phyloP scores from a whole-genome alignment of 2,329 filamentous ascomycete genomes.

The Elsinoe ampelina region DNA sequence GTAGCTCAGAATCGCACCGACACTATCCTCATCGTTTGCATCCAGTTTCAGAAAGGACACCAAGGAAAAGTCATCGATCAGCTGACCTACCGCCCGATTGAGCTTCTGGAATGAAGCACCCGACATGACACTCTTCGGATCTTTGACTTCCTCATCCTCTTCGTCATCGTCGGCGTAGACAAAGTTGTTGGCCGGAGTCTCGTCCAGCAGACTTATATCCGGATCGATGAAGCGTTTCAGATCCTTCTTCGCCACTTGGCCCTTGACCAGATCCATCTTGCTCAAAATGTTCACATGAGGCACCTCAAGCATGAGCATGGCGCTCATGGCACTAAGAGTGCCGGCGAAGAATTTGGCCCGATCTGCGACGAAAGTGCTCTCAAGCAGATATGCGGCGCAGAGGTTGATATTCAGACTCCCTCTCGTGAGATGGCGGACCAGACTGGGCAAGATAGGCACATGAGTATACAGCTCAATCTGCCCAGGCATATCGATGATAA shows the following conservation, averaged over 20 bases:
- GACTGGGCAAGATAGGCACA: slow-evolving; percentile 77
- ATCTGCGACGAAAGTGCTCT: slow-evolving; percentile 92
- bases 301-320: slow-evolving; percentile 97
- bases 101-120: slow-evolving; percentile 73
- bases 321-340: slow-evolving; percentile 91
- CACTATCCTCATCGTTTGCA: slow-evolving; percentile 83
- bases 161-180: slow-evolving; percentile 32
- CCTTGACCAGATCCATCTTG: slow-evolving; percentile 96
- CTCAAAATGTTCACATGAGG: slow-evolving; percentile 93
- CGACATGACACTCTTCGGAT: slow-evolving; percentile 63
- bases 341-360: slow-evolving; percentile 96
- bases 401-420: slow-evolving; percentile 82
- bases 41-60: slow-evolving; percentile 89
- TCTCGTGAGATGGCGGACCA: slow-evolving; percentile 72
- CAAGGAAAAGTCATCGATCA: slow-evolving; percentile 98
- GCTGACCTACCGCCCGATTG: slow-evolving; percentile 76
- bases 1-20: slow-evolving; percentile 74
- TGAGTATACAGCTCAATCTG: slow-evolving; percentile 99
- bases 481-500: slow-evolving; percentile 97
- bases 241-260: slow-evolving; percentile 77
- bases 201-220: slow-evolving; percentile 71
- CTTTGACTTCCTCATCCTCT: slow-evolving; percentile 51
- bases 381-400: slow-evolving; percentile 88
- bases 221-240: slow-evolving; percentile 84
- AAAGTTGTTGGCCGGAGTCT: slow-evolving; percentile 54